Evolutionary conservation across 2,329 filamentous ascomycete genomes (phyloP).

Genomic region (Pseudogymnoascus sp.): DNA sequence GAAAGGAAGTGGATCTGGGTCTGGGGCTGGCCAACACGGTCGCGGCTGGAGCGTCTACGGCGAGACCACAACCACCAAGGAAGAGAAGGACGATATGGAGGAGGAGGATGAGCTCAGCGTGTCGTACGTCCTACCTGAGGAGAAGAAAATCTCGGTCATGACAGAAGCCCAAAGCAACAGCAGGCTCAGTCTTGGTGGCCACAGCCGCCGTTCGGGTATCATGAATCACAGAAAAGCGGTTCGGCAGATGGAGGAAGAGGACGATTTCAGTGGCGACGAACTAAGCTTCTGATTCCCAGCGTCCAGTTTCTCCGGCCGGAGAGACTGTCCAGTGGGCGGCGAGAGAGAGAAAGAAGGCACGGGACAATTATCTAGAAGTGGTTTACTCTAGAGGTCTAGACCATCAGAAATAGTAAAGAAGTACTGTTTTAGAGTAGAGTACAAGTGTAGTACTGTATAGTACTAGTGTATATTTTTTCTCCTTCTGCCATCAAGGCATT

Average conservation of each 20-base stretch:
- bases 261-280: constrained; percentile 1
- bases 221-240: neutral
- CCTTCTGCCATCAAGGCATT: neutral
- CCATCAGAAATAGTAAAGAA: neutral
- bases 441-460: neutral
- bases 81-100: neutral
- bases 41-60: constrained; percentile 6
- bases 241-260: neutral
- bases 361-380: neutral
- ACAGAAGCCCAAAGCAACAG: neutral
- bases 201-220: neutral
- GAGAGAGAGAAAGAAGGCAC: neutral
- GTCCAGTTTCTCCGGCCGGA: too few relatives aligned
- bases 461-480: neutral
- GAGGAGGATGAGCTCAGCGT: constrained; percentile 5
- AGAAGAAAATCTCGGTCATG: neutral
- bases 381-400: neutral
- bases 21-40: neutral
- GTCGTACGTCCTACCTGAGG: neutral
- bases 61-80: neutral
- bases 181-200: neutral
- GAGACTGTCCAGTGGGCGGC: too few relatives aligned
- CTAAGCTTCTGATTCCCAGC: neutral
- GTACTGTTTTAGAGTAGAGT: neutral
- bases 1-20: neutral